Evolutionary conservation across 2,329 filamentous ascomycete species (phyloP), one percentile per base, ranked within the genome.

Genomic region (Coleophoma crateriformis): DNA sequence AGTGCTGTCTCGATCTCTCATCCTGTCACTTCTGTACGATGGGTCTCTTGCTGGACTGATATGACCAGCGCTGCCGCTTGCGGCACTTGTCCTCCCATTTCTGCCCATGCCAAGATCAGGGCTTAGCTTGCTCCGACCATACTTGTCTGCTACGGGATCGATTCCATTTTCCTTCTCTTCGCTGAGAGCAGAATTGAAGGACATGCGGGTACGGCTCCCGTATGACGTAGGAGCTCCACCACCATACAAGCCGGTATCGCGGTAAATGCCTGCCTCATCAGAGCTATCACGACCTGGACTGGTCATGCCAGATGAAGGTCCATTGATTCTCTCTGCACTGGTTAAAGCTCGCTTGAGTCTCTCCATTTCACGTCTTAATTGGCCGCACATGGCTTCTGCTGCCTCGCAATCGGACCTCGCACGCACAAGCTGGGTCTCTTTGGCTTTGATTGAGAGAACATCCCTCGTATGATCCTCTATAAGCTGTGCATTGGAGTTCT

Each of bases 381-480:
- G 85, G 54, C 94, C 88, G 47, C 94, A 90, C 51, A 84, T 86
- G 61, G 90, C 85, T 65, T 96, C 90, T 0, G 91, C 88, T 0
- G 88, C 84, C 66, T 97, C 92, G 33, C 87, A 88, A 62, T 99
- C 94, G 57, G 88, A 90, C 48, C 91, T 81, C 11, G 94, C 91
- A 41, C 94, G 85, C 10, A 97, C 92, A 5, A 99, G 79, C 62
- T 99, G 94, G 3, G 94, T 97, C 68, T 99, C 94, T 69, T 99
- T 99, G 13, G 94, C 94, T 68, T 97, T 97, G 71, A 99, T 95
- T 59, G 90, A 94, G 39, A 99, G 76, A 0, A 96, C 90, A 61
- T 99, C 92, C 44, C 92, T 81, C 0, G 94, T 99, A 67, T 97
- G 92, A 61, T 97, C 92, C 69, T 99, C 94, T 53, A 99, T 99